Conservation (phyloP, 441 rosid genomes). For the Theobroma grandiflorum region DNA sequence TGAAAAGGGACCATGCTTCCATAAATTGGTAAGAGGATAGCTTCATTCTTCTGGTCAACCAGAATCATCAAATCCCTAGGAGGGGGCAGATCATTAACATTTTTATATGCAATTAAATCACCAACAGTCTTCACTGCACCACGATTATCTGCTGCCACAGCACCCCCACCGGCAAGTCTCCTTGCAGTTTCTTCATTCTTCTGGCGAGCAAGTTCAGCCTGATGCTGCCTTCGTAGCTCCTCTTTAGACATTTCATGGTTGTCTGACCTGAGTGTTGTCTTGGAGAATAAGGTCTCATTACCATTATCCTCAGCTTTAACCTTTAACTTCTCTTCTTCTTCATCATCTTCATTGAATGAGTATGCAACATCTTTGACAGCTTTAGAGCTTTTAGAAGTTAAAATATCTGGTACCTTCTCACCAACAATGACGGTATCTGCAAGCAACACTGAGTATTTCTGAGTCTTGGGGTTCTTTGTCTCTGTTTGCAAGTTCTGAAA, state of each 20-base stretch:
- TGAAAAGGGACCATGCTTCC: slow-evolving; percentile 76
- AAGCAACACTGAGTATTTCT: slow-evolving; percentile 65
- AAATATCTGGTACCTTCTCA: slow-evolving; percentile 57
- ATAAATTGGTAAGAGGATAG: slow-evolving; percentile 52
- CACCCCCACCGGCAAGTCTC: slow-evolving; percentile 82
- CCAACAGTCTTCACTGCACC: slow-evolving; percentile 49
- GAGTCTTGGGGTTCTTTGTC: slow-evolving; percentile 60
- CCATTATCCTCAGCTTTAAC: slow-evolving; percentile 49
- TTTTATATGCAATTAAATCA: slow-evolving; percentile 83
- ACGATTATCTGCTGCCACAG: slow-evolving; percentile 63
- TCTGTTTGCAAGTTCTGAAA: slow-evolving; percentile 79
- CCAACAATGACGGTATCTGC: slow-evolving; percentile 87
- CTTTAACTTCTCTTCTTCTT: slow-evolving; percentile 62
- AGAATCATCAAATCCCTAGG: slow-evolving; percentile 74
- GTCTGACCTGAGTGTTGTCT: slow-evolving; percentile 87
- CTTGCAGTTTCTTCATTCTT: slow-evolving; percentile 92
- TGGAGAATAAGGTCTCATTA: slow-evolving; percentile 45
- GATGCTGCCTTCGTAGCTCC: slow-evolving; percentile 92
- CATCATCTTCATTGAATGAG: slow-evolving; percentile 84
- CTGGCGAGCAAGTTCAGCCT: slow-evolving; percentile 93
- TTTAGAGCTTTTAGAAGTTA: slow-evolving; percentile 72
- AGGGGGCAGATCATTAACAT: slow-evolving; percentile 79
- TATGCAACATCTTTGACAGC: slow-evolving; percentile 85
- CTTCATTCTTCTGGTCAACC: slow-evolving; percentile 81
- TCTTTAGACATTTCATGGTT: slow-evolving; percentile 83